Evolutionary conservation across 2,329 filamentous ascomycete species (phyloP).

Genomic region (Lasiodiplodia theobromae): DNA sequence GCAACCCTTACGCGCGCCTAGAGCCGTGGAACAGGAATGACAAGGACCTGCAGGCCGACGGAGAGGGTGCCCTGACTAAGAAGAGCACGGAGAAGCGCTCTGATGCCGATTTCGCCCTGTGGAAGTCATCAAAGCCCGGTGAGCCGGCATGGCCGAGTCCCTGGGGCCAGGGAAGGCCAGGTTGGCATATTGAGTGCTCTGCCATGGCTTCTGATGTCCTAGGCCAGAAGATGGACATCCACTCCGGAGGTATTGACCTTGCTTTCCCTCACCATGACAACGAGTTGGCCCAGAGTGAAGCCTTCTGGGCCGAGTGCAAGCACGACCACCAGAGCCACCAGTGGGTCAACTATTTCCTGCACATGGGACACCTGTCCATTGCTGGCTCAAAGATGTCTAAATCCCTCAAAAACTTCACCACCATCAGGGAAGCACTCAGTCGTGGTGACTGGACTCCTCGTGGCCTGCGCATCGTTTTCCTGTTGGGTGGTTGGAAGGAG

Average conservation of each 20-base stretch:
- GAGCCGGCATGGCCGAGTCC: conserved; percentile 89
- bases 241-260: conserved; percentile 90
- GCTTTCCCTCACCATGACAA: conserved; percentile 83
- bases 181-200: conserved; percentile 97
- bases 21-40: conserved; percentile 87
- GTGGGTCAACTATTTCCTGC: conserved; percentile 96
- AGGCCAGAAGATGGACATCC: conserved; percentile 85
- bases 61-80: conserved; percentile 79
- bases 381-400: conserved; percentile 96
- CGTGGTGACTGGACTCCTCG: conserved; percentile 76
- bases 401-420: conserved; percentile 93
- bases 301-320: conserved; percentile 68
- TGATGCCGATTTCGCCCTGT: conserved; percentile 86
- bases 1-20: conserved; percentile 84
- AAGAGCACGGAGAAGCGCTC: conserved; percentile 72
- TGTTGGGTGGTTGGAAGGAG: conserved; percentile 89
- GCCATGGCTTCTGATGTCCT: conserved; percentile 94
- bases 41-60: conserved; percentile 82
- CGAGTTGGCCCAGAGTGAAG: conserved; percentile 87
- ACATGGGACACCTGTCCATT: conserved; percentile 93
- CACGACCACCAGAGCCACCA: conserved; percentile 57
- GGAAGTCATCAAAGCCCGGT: conserved; percentile 91
- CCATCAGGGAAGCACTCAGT: conserved; percentile 81
- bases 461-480: conserved; percentile 82
- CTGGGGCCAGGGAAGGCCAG: conserved; percentile 87